Conservation (phyloP, 2,329 filamentous ascomycete genomes). For the Aspergillus aculeatinus region DNA sequence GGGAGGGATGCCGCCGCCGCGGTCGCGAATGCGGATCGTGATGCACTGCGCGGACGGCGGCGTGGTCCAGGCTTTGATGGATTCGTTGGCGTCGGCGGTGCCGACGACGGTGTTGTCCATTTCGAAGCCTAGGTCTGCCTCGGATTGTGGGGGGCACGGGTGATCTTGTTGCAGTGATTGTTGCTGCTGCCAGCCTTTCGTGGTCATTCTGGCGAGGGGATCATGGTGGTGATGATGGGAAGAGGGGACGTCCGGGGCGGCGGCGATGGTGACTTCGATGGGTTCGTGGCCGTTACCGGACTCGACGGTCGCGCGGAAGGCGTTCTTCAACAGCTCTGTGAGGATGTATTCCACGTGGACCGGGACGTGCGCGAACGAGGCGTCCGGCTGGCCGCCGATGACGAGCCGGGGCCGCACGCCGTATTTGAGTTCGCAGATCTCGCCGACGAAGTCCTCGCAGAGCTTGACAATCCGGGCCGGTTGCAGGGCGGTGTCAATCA, state of each 20-base stretch:
- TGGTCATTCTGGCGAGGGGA: conserved; percentile 18
- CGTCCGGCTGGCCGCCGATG: conserved; percentile 80
- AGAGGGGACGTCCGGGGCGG: conserved; percentile 53
- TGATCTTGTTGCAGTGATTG: conserved; percentile 26
- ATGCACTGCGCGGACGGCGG: conserved; percentile 68
- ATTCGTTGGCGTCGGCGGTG: conserved; percentile 33
- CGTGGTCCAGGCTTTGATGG: conserved; percentile 28
- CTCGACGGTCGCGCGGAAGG: conserved; percentile 90
- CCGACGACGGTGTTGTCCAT: conserved; percentile 27
- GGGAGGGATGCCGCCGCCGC: conserved; percentile 88
- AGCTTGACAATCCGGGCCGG: conserved; percentile 78
- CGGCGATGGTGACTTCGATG: conserved; percentile 88
- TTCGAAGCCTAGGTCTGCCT: conserved; percentile 33
- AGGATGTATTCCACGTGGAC: conserved; percentile 97
- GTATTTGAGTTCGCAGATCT: conserved; percentile 96
- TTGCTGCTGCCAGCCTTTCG: background rate
- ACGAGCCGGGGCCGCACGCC: conserved; percentile 77
- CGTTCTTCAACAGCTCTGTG: conserved; percentile 94
- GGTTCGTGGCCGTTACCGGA: conserved; percentile 75
- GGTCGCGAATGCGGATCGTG: conserved; percentile 90
- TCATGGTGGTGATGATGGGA: background rate
- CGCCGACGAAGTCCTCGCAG: conserved; percentile 87
- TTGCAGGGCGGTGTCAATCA: conserved; percentile 86
- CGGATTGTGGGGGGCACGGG: conserved; percentile 14
- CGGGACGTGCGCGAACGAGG: conserved; percentile 90